Conservation (phyloP, 305 asterid genomes). For the Plantago coronopus region DNA sequence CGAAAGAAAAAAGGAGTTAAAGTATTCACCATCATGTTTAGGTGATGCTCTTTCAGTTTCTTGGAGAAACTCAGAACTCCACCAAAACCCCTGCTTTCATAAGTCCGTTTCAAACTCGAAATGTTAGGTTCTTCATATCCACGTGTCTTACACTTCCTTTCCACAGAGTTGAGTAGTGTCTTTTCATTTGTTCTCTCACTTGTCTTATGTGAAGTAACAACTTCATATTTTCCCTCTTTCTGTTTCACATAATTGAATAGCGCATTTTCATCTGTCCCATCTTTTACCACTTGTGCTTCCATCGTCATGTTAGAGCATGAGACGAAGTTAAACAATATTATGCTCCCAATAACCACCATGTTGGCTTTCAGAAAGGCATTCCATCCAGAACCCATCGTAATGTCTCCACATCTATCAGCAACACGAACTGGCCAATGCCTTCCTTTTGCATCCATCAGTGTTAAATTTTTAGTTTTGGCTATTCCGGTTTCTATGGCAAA, state of each 20-base stretch:
- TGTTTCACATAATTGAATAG: background rate
- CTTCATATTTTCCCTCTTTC: background rate
- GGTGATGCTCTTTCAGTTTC: no score
- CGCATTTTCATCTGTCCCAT: background rate
- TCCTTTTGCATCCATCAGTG: conserved; percentile 1
- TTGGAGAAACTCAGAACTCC: no score
- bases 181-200: no score
- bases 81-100: no score
- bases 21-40: no score
- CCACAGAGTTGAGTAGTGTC: no score
- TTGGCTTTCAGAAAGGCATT: conserved; percentile 9
- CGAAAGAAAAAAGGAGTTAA: no score
- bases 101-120: no score
- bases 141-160: no score
- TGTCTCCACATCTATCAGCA: background rate
- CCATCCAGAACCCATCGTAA: conserved; percentile 11
- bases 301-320: background rate
- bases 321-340: conserved; percentile 3
- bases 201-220: background rate
- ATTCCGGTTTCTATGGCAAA: background rate
- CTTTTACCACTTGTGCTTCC: background rate
- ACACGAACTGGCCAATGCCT: conserved; percentile 7
- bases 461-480: background rate
- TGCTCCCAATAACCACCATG: conserved; percentile 11
- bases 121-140: no score